A percentile compares a stretch with the other conserved stretches of the same genome.
Conservation (phyloP, 2,329 filamentous ascomycete species). For the Fusarium sp. region DNA sequence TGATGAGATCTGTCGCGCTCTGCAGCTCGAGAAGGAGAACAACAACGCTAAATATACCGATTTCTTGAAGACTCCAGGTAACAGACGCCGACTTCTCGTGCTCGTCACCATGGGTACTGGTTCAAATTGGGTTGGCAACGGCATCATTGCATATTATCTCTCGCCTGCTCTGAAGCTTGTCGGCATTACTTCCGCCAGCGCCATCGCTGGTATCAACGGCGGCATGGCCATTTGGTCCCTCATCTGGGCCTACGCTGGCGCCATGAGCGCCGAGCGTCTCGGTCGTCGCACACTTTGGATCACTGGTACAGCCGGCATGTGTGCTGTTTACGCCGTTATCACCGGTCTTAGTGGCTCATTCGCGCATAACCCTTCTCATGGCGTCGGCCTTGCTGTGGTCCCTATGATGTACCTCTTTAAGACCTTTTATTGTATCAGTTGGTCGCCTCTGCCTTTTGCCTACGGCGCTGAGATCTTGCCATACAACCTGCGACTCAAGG, state of each 20-base stretch:
- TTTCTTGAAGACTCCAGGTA: slow-evolving; percentile 70
- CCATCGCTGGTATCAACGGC: slow-evolving; percentile 31
- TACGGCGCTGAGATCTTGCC: slow-evolving; percentile 46
- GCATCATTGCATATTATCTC: slow-evolving; percentile 72
- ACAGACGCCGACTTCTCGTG: slow-evolving; percentile 69
- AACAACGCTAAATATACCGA: slow-evolving; percentile 65
- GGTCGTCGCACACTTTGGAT: slow-evolving; percentile 32
- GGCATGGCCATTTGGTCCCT: slow-evolving; percentile 37
- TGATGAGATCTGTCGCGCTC: slow-evolving; percentile 71
- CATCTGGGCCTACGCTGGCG: slow-evolving; percentile 20
- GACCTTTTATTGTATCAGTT: slow-evolving; percentile 41
- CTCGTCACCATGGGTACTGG: slow-evolving; percentile 71
- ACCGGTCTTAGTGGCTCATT: slow-evolving; percentile 10
- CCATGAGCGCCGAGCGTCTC: slow-evolving; percentile 23
- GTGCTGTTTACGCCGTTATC: slow-evolving; percentile 14
- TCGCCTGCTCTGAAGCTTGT: slow-evolving; percentile 58
- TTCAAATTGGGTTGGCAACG: slow-evolving; percentile 73
- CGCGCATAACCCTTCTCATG: slow-evolving; percentile 17
- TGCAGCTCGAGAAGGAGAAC: slow-evolving; percentile 65
- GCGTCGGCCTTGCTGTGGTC: slow-evolving; percentile 26
- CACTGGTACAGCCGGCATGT: slow-evolving; percentile 20
- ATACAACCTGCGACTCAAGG: slow-evolving; percentile 43
- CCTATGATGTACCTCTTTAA: slow-evolving; percentile 35
- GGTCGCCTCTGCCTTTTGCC: slow-evolving; percentile 42
- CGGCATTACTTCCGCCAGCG: slow-evolving; percentile 17